Conservation (phyloP, 495 filamentous ascomycete species). For the Pyronema omphalodes region DNA sequence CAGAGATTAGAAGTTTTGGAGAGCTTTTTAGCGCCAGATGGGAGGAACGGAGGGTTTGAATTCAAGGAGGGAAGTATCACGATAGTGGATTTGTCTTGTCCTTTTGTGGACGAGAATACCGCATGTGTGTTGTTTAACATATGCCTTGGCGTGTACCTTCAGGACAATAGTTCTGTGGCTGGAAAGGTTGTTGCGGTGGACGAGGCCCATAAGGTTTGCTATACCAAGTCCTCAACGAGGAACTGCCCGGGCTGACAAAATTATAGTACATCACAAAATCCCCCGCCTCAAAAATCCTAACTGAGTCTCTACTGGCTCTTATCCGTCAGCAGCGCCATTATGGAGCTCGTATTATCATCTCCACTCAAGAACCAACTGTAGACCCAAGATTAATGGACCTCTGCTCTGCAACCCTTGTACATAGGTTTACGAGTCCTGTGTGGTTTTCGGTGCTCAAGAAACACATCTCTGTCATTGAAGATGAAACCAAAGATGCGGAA, state of each 20-base stretch:
- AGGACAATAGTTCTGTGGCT: slow-evolving; percentile 12
- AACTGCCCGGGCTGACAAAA: background rate
- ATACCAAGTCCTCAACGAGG: background rate
- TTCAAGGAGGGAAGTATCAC: slow-evolving; percentile 34
- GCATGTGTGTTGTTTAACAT: slow-evolving; percentile 57
- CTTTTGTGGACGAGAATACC: slow-evolving; percentile 45
- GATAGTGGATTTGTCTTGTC: slow-evolving; percentile 57
- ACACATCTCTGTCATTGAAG: slow-evolving; percentile 35
- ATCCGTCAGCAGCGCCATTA: slow-evolving; percentile 57
- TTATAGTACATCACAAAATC: slow-evolving; percentile 34
- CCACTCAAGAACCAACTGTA: slow-evolving; percentile 65
- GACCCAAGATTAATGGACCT: slow-evolving; percentile 50
- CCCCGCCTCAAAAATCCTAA: slow-evolving; percentile 32
- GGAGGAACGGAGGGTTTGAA: background rate
- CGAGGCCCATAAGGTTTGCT: slow-evolving; percentile 21
- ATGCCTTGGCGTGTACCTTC: slow-evolving; percentile 42
- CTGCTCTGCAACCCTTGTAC: slow-evolving; percentile 51
- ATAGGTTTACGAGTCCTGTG: slow-evolving; percentile 51
- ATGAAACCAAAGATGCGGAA: background rate
- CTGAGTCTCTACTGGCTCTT: slow-evolving; percentile 39
- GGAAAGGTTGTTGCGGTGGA: slow-evolving; percentile 21
- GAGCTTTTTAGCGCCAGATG: slow-evolving; percentile 12
- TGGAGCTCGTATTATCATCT: slow-evolving; percentile 45
- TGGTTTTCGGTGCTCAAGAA: slow-evolving; percentile 41
- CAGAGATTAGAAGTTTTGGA: slow-evolving; percentile 18